Evolutionary conservation across 768 basidiomycete species (phyloP).

Genomic region (Strobilomyces confusus): DNA sequence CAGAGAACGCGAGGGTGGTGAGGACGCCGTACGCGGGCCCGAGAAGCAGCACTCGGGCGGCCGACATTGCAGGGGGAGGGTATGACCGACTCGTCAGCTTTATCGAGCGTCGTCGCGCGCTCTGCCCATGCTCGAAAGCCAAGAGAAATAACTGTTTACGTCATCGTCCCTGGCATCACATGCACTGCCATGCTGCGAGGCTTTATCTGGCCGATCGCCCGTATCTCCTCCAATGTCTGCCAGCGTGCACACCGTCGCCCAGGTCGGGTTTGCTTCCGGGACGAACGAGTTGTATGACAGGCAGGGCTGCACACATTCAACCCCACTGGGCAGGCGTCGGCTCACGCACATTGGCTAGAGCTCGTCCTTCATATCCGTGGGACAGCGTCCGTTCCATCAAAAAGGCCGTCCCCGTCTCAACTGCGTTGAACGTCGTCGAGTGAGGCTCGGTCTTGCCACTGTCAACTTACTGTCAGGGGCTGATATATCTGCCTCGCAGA

Average conservation of each 20-base stretch:
- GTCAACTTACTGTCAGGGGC: not conserved
- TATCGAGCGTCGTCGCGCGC: not conserved
- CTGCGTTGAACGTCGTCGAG: slow-evolving; percentile 66
- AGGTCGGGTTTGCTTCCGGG: slow-evolving; percentile 68
- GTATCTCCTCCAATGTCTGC: slow-evolving; percentile 24
- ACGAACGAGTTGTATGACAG: slow-evolving; percentile 79
- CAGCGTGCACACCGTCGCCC: slow-evolving; percentile 62
- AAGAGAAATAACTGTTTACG: not conserved
- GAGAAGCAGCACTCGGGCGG: slow-evolving; percentile 19
- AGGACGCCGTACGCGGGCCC: slow-evolving; percentile 6
- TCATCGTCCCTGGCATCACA: not conserved
- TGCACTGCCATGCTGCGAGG: too few species aligned
- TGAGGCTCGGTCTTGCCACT: slow-evolving; percentile 23
- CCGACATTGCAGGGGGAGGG: slow-evolving; percentile 11
- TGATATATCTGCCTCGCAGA: slow-evolving; percentile 35
- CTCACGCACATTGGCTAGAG: slow-evolving; percentile 37
- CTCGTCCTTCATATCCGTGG: slow-evolving; percentile 78
- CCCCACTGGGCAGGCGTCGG: not conserved
- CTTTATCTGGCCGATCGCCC: too few species aligned
- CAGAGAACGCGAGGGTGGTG: too few species aligned
- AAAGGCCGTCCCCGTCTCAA: slow-evolving; percentile 34
- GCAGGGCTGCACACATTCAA: not conserved
- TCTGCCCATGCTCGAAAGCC: not conserved
- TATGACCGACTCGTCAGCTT: not conserved
- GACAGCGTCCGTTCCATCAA: slow-evolving; percentile 60